A percentile compares a stretch with the other conserved stretches of the same genome.
Conservation (phyloP, 495 filamentous ascomycete genomes). For the Penicillium odoratum region DNA sequence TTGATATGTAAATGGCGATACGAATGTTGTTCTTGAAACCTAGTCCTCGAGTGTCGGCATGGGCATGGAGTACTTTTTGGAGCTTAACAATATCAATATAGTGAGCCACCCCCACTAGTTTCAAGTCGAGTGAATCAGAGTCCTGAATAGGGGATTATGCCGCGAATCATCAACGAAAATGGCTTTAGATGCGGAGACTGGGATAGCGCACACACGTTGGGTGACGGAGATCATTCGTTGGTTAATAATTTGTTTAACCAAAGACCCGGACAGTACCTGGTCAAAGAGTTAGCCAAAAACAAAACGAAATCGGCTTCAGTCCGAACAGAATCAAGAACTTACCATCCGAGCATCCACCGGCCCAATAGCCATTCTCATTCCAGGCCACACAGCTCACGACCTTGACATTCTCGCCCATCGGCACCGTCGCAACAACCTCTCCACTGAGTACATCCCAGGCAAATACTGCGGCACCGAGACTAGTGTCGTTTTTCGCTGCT, state of each 20-base stretch:
- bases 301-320: not conserved
- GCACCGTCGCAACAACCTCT: constrained; percentile 59
- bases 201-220: constrained; percentile 12
- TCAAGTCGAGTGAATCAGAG: not conserved
- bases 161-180: not conserved
- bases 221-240: constrained; percentile 6
- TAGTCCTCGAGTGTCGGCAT: not conserved
- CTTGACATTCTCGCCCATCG: constrained; percentile 57
- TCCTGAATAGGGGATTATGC: not conserved
- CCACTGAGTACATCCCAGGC: constrained; percentile 90
- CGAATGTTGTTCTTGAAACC: not conserved
- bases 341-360: constrained; percentile 62
- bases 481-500: constrained; percentile 39
- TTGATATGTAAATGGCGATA: constrained; percentile 1
- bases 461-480: constrained; percentile 64
- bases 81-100: not conserved
- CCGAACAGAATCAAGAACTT: constrained; percentile 17
- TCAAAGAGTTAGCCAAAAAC: not conserved
- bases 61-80: not conserved
- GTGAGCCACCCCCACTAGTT: not conserved
- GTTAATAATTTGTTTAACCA: constrained; percentile 15
- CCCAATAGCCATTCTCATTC: constrained; percentile 68
- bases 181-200: not conserved
- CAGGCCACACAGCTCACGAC: constrained; percentile 68
- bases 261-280: constrained; percentile 29